These are phyloP conservation scores for Schizochytrium sp. DNA, from an alignment of 108 stramenopile species.

Conservation along the genomic window DNA sequence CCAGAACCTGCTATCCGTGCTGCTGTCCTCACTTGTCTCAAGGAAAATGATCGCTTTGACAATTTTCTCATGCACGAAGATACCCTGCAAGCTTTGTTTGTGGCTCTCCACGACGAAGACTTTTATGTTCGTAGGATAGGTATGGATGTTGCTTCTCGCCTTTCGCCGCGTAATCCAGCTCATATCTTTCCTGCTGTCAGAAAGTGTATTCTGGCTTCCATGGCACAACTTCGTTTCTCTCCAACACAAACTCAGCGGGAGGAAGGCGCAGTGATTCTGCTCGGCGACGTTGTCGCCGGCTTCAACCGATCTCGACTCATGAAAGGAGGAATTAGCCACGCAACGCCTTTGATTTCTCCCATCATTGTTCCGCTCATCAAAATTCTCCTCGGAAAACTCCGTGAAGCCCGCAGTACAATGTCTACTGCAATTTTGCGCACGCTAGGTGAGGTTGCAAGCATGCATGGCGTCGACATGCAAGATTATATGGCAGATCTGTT, in stretches of 20 bases:
- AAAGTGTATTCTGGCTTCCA: constrained; percentile 74
- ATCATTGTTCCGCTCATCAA: constrained; percentile 54
- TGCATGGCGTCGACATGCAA: constrained; percentile 81
- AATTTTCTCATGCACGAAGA: constrained; percentile 84
- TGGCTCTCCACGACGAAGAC: constrained; percentile 89
- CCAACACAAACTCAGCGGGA: constrained; percentile 38
- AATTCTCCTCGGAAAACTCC: constrained; percentile 14
- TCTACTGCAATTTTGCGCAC: constrained; percentile 86
- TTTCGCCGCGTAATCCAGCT: constrained; percentile 87
- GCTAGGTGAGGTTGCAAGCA: constrained; percentile 89
- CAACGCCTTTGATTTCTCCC: constrained; percentile 73
- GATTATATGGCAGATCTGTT: constrained; percentile 72
- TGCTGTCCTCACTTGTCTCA: constrained; percentile 83
- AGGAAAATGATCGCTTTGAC: constrained; percentile 83
- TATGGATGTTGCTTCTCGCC: constrained; percentile 84
- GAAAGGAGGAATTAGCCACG: constrained; percentile 80
- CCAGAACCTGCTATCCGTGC: constrained; percentile 83
- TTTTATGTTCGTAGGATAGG: constrained; percentile 84
- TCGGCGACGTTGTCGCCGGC: constrained; percentile 82
- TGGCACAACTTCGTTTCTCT: constrained; percentile 16
- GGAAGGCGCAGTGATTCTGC: constrained; percentile 80
- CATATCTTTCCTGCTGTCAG: constrained; percentile 84
- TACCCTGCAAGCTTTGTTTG: constrained; percentile 83
- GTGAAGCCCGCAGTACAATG: constrained; percentile 56
- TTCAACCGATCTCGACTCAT: constrained; percentile 80